phyloP scores from a whole-genome alignment of 306 rosid species.

The Trichosanthes cucumerina region DNA sequence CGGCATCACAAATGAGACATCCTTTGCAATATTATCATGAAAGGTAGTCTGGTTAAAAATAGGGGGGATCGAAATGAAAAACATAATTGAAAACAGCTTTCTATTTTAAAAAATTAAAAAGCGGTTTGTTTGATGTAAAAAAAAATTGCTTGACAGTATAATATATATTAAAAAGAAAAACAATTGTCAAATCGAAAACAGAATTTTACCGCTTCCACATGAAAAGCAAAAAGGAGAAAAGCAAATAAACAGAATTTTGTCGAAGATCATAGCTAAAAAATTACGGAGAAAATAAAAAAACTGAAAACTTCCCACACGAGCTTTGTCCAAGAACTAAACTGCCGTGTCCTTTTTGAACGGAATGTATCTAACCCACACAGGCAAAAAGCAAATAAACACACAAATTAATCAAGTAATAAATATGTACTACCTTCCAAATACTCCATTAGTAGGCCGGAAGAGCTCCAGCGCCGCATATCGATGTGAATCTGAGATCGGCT shows the following conservation, averaged over 20 bases:
- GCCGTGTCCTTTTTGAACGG: not conserved
- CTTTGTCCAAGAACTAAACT: not conserved
- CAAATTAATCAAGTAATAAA: not conserved
- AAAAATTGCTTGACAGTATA: not conserved
- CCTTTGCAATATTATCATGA: not conserved
- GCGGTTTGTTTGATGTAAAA: not conserved
- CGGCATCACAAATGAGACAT: not conserved
- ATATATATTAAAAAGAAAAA: not conserved
- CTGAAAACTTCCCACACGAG: not conserved
- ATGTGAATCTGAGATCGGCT: slow-evolving; percentile 73
- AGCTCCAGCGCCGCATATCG: slow-evolving; percentile 64
- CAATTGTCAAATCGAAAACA: not conserved
- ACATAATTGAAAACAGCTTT: not conserved
- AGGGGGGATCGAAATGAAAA: not conserved
- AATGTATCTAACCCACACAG: not conserved
- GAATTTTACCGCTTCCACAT: not conserved
- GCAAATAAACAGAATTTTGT: not conserved
- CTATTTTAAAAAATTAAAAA: not conserved
- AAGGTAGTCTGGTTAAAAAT: not conserved
- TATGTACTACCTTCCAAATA: slow-evolving; percentile 44
- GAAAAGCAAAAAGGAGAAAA: not conserved
- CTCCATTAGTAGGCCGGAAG: slow-evolving; percentile 41
- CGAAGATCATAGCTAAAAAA: not conserved
- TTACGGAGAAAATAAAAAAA: not conserved
- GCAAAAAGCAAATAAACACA: not conserved